Conservation (phyloP, 2,329 filamentous ascomycete genomes). For the Penicillium sp. region DNA sequence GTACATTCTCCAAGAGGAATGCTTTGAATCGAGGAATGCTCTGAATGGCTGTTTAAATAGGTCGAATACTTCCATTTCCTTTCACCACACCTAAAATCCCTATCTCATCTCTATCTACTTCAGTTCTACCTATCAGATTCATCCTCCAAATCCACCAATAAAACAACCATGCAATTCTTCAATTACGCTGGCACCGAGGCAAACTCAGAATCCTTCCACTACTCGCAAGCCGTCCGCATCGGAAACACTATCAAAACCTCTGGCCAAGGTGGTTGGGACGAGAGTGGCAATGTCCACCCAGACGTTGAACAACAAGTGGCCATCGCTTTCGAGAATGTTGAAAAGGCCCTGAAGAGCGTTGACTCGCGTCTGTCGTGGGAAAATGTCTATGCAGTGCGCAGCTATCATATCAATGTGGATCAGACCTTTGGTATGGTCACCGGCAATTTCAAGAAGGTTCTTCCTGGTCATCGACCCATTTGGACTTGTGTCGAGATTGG, state of each 20-base stretch:
- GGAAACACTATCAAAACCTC: constrained; percentile 24
- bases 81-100: too few species aligned
- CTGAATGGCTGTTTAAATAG: too few species aligned
- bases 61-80: too few species aligned
- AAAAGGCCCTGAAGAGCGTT: constrained; percentile 16
- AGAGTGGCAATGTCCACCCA: constrained; percentile 10
- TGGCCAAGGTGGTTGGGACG: constrained; percentile 28
- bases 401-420: constrained; percentile 22
- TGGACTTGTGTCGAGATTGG: constrained; percentile 22
- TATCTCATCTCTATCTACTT: too few species aligned
- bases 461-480: constrained; percentile 21
- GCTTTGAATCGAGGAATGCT: too few species aligned
- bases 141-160: background rate
- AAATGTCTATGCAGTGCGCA: constrained; percentile 23
- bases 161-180: constrained; percentile 9
- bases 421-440: constrained; percentile 18
- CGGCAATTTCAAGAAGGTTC: constrained; percentile 16
- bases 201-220: constrained; percentile 18
- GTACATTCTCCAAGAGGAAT: too few species aligned
- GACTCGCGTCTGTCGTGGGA: constrained; percentile 17
- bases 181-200: constrained; percentile 12
- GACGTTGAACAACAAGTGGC: constrained; percentile 15
- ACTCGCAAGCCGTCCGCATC: constrained; percentile 27
- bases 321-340: constrained; percentile 22
- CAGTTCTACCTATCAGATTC: background rate